These are phyloP conservation scores for cucumber (Cucumis sativus) DNA, from an alignment of 306 rosid species.

Conservation along the genomic window Cucumber_9930_V3 NC_026659.2:31847501-31848000, in stretches of 20 bases:
- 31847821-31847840: constrained; percentile 60
- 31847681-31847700: neutral
- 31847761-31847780: constrained; percentile 14
- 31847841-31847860: constrained; percentile 55
- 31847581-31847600: too few species aligned
- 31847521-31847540: too few species aligned
- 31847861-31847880: constrained; percentile 19
- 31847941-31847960: constrained; percentile 50
- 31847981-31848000: constrained; percentile 70
- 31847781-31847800: constrained; percentile 22
- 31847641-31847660: too few species aligned
- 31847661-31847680: too few species aligned
- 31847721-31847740: neutral
- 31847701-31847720: neutral
- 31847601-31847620: too few species aligned
- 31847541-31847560: too few species aligned
- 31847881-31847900: constrained; percentile 26
- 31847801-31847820: constrained; percentile 54
- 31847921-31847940: constrained; percentile 55
- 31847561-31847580: too few species aligned
- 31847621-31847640: too few species aligned
- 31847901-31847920: constrained; percentile 50
- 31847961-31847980: constrained; percentile 45
- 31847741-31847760: constrained; percentile 23
- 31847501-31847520: too few species aligned